phyloP scores from a whole-genome alignment of 1,284 basidiomycete genomes.

The Cutaneotrichosporon sp. region DNA sequence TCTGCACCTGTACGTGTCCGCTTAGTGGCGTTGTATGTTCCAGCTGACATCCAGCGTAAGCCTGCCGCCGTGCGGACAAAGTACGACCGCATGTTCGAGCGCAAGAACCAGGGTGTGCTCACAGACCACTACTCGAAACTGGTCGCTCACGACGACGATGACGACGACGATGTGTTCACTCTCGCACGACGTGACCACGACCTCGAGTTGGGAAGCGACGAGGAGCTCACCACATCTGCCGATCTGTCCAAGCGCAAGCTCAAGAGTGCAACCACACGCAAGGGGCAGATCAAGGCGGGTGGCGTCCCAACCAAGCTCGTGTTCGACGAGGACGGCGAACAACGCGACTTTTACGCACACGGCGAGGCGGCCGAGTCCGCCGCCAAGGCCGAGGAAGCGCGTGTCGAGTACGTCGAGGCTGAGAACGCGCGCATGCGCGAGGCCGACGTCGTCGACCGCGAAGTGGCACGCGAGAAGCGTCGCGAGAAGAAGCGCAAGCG shows the following conservation, averaged over 20 bases:
- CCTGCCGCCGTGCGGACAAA: conserved; percentile 72
- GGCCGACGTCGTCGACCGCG: conserved; percentile 73
- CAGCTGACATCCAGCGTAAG: conserved; percentile 8
- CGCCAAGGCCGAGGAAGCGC: conserved; percentile 66
- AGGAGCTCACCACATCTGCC: conserved; percentile 42
- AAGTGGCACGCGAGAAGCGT: conserved; percentile 82
- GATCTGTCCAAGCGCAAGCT: conserved; percentile 64
- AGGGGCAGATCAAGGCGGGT: conserved; percentile 65
- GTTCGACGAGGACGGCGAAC: conserved; percentile 80
- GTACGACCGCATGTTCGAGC: conserved; percentile 97
- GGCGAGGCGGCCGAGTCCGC: conserved; percentile 64
- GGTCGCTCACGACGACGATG: conserved; percentile 64
- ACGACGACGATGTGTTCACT: conserved; percentile 76
- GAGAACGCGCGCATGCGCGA: conserved; percentile 70
- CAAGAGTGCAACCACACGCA: conserved; percentile 74
- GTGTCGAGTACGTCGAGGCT: conserved; percentile 66
- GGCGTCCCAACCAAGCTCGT: conserved; percentile 65
- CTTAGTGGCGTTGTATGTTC: background rate
- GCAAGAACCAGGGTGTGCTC: conserved; percentile 91
- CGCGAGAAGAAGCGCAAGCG: conserved; percentile 77
- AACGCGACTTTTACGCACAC: conserved; percentile 78
- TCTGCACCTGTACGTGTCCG: conserved; percentile 5
- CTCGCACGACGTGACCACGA: conserved; percentile 88
- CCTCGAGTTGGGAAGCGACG: conserved; percentile 54
- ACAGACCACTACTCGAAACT: conserved; percentile 89